Evolutionary conservation across 805 yeast genomes (phyloP), one percentile per base, ranked within the genome.

Genomic region (Metschnikowia gelsemii): DNA sequence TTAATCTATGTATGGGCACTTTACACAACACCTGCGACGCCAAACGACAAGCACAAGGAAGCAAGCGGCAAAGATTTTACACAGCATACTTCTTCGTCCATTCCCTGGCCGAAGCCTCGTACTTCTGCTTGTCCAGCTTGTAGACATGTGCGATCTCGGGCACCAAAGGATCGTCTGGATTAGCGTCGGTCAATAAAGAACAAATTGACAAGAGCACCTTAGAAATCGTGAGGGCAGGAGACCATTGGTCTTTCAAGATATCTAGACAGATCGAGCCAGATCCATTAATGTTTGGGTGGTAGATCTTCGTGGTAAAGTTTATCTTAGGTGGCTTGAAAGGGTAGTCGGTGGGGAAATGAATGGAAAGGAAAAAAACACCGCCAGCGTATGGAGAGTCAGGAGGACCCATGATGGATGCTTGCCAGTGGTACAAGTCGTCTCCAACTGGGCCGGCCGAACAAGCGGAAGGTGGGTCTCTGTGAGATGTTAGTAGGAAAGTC

Each of bases 381-480:
- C 91, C 91, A 17, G 82, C 81, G 43, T 78, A 78, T 50, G 83
- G 93, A 35, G 96, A 87, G 70, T 93, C 98, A 54, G 96, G 79
- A 38, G 99, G 99, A 36, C 99, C 99, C 95, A 93, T 88, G 64
- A 93, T 93, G 32, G 98, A 90, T 30, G 98, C 99, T 72, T 93
- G 98, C 99, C 99, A 93, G 75, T 91, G 98, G 73, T 85, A 93
- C 62, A 91, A 74, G 67, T 91, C 99, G 58, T 93, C 98, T 35
- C 97, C 97, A 33, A 88, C 93, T 56, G 99, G 99, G 30, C 99
- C 99, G 8, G 99, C 99, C 18, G 97, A 89, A 71, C 98, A 93
- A 33, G 96, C 90, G 49, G 97, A 86, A 58, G 98, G 98, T 51
- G 99, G 99, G 66, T 91, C 99, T 76, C 96, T 88, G 56, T 4